Conservation (phyloP, 306 rosid species). For the Cicer chorassanicum region DNA sequence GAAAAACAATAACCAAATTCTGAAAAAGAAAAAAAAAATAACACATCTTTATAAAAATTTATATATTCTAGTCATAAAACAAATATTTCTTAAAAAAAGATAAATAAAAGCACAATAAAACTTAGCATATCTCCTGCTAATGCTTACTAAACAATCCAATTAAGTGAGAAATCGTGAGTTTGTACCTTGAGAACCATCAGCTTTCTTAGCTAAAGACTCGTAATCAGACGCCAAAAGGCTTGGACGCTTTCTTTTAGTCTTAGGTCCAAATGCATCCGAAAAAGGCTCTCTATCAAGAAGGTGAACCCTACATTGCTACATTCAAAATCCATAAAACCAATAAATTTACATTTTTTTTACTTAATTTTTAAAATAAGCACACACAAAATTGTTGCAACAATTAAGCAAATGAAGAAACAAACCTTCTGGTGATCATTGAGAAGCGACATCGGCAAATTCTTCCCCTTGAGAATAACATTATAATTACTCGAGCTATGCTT, state of each 20-base stretch:
- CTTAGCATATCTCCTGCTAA: neutral
- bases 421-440: slow-evolving; percentile 89
- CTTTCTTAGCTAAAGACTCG: slow-evolving; percentile 80
- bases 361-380: neutral
- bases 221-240: slow-evolving; percentile 76
- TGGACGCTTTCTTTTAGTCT: slow-evolving; percentile 86
- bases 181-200: slow-evolving; percentile 87
- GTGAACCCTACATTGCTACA: slow-evolving; percentile 92
- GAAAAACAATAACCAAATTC: slow-evolving; percentile 6
- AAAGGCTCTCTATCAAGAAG: slow-evolving; percentile 92
- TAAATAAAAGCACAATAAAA: neutral
- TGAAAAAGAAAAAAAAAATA: neutral
- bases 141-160: slow-evolving; percentile 9
- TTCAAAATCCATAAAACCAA: slow-evolving; percentile 40
- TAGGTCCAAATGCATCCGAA: slow-evolving; percentile 86
- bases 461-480: slow-evolving; percentile 77
- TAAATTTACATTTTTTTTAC: neutral
- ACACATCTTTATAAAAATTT: neutral
- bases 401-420: slow-evolving; percentile 25
- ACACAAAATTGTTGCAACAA: slow-evolving; percentile 48
- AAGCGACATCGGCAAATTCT: slow-evolving; percentile 76
- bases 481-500: slow-evolving; percentile 67
- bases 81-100: neutral
- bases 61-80: too few species aligned
- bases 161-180: neutral